These are phyloP conservation scores for Metschnikowia orientalis DNA, from an alignment of 805 yeast species.

Conservation along the genomic window DNA sequence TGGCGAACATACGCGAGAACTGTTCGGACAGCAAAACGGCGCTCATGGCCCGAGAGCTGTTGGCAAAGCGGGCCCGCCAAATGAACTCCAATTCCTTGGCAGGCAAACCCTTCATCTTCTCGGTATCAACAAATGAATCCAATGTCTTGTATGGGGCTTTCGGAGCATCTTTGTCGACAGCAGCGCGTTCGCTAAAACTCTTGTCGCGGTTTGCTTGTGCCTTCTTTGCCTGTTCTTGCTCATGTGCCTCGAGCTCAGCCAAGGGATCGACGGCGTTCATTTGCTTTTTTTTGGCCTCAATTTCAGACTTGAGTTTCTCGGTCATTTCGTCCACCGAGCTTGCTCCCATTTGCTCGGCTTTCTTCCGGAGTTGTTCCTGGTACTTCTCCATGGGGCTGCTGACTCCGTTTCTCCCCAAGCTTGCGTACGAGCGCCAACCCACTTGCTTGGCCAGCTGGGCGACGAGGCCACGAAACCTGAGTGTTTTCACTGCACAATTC, in stretches of 20 bases:
- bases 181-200: constrained; percentile 22
- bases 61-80: constrained; percentile 84
- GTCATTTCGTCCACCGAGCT: constrained; percentile 55
- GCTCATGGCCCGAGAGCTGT: constrained; percentile 53
- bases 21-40: constrained; percentile 58
- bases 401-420: neutral
- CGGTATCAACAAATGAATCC: constrained; percentile 64
- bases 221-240: constrained; percentile 35
- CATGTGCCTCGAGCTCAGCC: constrained; percentile 57
- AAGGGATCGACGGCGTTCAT: constrained; percentile 66
- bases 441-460: too few relatives aligned
- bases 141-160: constrained; percentile 64
- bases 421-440: too few relatives aligned
- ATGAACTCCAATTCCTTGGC: constrained; percentile 65
- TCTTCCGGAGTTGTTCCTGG: constrained; percentile 30
- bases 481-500: too few relatives aligned
- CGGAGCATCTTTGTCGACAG: constrained; percentile 34
- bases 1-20: constrained; percentile 58
- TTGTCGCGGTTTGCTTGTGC: constrained; percentile 20
- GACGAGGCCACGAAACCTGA: too few relatives aligned
- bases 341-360: constrained; percentile 33
- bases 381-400: constrained; percentile 18
- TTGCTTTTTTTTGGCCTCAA: constrained; percentile 51
- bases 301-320: constrained; percentile 55
- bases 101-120: constrained; percentile 55